Conservation (phyloP, 2,329 filamentous ascomycete genomes). For the Cercospora berteroae region DNA sequence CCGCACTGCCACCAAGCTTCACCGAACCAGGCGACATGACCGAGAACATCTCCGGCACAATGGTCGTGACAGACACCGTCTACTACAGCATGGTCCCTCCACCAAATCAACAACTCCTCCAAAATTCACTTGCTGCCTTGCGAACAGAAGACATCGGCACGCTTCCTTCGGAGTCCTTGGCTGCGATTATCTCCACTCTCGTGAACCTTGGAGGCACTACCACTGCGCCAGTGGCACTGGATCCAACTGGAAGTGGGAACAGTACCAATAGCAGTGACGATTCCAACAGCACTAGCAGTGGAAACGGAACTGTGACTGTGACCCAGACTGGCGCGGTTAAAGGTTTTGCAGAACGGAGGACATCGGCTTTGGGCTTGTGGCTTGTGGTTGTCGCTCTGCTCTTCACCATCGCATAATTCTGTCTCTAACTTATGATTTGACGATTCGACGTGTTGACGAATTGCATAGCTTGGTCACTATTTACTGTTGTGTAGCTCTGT, state of each 20-base stretch:
- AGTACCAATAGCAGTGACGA: not conserved
- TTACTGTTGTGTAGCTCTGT: not conserved
- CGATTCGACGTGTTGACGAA: not conserved
- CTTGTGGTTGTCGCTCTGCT: not conserved
- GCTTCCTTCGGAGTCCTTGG: not conserved
- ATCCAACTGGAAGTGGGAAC: not conserved
- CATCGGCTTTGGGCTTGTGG: not conserved
- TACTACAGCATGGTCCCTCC: conserved; percentile 15
- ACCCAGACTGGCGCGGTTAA: not conserved
- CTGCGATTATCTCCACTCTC: not conserved
- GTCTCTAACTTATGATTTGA: not conserved
- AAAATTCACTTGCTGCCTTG: not conserved
- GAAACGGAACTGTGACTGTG: not conserved
- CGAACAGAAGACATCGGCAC: not conserved
- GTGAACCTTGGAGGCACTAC: not conserved
- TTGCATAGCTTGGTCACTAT: not conserved
- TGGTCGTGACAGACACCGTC: conserved; percentile 8
- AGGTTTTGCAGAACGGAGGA: not conserved
- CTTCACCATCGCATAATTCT: not conserved
- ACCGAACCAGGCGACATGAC: not conserved
- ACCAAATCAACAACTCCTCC: not conserved
- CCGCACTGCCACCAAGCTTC: not conserved
- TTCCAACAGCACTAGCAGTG: not conserved
- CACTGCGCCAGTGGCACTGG: not conserved
- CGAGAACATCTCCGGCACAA: not conserved